Conservation (phyloP, 768 basidiomycete genomes). For the Naematelia encephala region DNA sequence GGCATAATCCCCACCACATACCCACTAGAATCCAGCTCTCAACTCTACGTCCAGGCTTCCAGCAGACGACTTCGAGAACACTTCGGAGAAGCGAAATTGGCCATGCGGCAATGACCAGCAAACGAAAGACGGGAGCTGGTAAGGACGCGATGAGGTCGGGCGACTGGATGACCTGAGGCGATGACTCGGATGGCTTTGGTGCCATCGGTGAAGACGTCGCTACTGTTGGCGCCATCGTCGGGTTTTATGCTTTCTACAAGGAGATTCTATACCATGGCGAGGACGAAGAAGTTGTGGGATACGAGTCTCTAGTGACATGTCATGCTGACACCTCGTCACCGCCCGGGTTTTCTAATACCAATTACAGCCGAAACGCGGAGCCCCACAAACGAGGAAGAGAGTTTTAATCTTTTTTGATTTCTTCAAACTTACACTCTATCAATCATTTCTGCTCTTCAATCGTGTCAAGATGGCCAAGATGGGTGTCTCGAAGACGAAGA, state of each 20-base stretch:
- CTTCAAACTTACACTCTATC: too few relatives aligned
- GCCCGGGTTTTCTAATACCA: too few relatives aligned
- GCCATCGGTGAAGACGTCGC: slow-evolving; percentile 2
- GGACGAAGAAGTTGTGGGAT: not conserved
- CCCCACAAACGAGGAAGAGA: too few relatives aligned
- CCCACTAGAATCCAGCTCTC: slow-evolving; percentile 60
- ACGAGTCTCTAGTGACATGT: too few relatives aligned
- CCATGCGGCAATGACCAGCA: slow-evolving; percentile 40
- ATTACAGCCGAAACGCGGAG: too few relatives aligned
- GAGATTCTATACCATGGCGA: not conserved
- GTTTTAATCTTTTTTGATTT: too few relatives aligned
- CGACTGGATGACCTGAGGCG: slow-evolving; percentile 15
- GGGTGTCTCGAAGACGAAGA: not conserved
- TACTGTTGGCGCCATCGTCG: slow-evolving; percentile 11
- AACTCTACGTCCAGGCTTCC: slow-evolving; percentile 39
- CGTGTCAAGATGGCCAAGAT: too few relatives aligned
- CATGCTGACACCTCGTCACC: too few relatives aligned
- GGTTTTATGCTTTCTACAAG: not conserved
- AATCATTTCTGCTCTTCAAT: too few relatives aligned
- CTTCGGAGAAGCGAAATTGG: slow-evolving; percentile 28
- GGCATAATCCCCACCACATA: slow-evolving; percentile 72
- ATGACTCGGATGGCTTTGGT: slow-evolving; percentile 4
- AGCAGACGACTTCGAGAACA: slow-evolving; percentile 36
- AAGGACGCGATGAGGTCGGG: slow-evolving; percentile 36
- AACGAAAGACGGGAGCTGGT: slow-evolving; percentile 44